Evolutionary conservation across 257 asterid species (phyloP), one percentile per base, ranked within the genome.

Genomic region (Jaltomata sinuosa): DNA sequence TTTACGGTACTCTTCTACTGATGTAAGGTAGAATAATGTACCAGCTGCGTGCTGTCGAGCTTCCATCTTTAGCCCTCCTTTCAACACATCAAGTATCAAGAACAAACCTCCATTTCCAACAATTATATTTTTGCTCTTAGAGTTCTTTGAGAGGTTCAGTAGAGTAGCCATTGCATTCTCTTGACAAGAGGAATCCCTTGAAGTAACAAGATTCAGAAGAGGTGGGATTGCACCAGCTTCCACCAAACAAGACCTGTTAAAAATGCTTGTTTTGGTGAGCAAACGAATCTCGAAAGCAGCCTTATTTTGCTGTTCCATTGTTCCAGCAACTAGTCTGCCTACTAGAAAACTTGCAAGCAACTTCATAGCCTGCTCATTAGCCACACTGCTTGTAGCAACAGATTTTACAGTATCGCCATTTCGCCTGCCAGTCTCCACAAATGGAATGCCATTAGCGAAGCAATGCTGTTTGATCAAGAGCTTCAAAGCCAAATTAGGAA

Each of bases 31-130:
- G 89, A 94, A 96, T 31, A 96, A 68, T 19, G 83, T 81, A 3
- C 97, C 98, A 1, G 98, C 98, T 6, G 99, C 97, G 7, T 92
- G 94, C 80, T 90, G 94, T 12, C 98, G 91, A 1, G 97, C 88
- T 88, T 93, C 96, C 77, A 79, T 71, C 65, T 79, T 90, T 32
- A 85, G 78, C 2, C 98, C 98, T 1, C 79, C 59, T 14, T 86
- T 90, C 27, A 92, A 68, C 32, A 92, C 89, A 65, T 86, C 72
- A 14, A 94, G 90, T 16, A 94, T 87, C 57, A 77, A 18, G 31
- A 87, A 86, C 86, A 93, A 77, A 10, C 98, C 98, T 31, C 90
- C 88, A 69, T 85, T 87, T 69, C 88, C 94, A 5, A 85, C 92
- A 7, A 93, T 54, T 29, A 88, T 79, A 14, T 79, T 84, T 87